A percentile compares a stretch with the other conserved stretches of the same genome.
These are phyloP conservation scores for Pseudopyricularia javanii DNA, from an alignment of 2,329 filamentous ascomycete genomes.

Conservation along the genomic window DNA sequence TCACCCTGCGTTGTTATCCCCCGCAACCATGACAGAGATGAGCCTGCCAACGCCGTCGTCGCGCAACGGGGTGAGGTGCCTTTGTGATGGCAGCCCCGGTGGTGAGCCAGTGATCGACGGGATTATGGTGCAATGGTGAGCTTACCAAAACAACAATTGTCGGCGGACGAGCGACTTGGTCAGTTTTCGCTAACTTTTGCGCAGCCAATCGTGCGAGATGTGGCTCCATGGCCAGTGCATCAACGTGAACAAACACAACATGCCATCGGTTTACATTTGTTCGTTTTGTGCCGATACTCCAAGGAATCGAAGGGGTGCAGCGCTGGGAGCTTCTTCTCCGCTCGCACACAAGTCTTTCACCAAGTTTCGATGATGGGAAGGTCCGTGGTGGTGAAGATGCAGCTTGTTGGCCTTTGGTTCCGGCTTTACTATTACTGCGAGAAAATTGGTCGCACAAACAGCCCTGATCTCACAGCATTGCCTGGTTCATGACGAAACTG, in stretches of 20 bases:
- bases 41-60: conserved; percentile 33
- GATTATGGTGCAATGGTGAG: conserved; percentile 54
- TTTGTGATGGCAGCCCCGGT: conserved; percentile 34
- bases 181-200: conserved; percentile 1
- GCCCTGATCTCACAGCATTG: neutral
- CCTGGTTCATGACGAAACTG: neutral
- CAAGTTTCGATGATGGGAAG: conserved; percentile 25
- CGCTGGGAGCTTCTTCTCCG: conserved; percentile 21
- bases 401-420: neutral
- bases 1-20: conserved; percentile 24
- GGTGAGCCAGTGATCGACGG: conserved; percentile 30
- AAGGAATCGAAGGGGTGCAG: conserved; percentile 29
- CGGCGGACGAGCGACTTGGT: neutral
- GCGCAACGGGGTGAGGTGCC: conserved; percentile 36
- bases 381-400: neutral
- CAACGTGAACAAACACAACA: conserved; percentile 39
- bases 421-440: neutral
- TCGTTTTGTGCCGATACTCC: conserved; percentile 50
- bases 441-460: neutral
- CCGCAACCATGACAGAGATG: conserved; percentile 35
- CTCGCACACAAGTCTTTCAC: conserved; percentile 31
- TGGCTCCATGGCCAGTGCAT: conserved; percentile 53
- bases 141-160: conserved; percentile 1
- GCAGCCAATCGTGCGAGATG: conserved; percentile 52
- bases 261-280: conserved; percentile 51